Percentiles rank a stretch among this genome's conserved stretches.
Evolutionary conservation across 768 basidiomycete genomes (phyloP).

Genomic region (Auricularia auricula-judae): DNA sequence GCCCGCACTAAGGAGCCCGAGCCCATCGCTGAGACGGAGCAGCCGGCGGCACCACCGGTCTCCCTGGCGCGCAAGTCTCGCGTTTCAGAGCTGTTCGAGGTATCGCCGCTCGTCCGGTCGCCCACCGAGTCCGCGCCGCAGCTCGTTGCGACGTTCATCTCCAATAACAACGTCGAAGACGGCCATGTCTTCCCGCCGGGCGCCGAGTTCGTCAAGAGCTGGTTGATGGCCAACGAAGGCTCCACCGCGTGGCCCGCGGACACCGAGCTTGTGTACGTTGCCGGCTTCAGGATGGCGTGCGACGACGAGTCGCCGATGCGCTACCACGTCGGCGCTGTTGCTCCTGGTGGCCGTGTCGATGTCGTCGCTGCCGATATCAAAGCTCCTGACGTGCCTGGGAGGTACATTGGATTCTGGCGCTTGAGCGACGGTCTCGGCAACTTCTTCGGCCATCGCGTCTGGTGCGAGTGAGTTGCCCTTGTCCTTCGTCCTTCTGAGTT

Average conservation of each 20-base stretch:
- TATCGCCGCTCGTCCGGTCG: neutral
- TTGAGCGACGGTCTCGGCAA: conserved; percentile 46
- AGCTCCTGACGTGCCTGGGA: conserved; percentile 66
- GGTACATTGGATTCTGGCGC: conserved; percentile 71
- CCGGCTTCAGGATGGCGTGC: conserved; percentile 49
- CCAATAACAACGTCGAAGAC: conserved; percentile 60
- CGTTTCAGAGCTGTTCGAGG: neutral
- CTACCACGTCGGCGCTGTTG: conserved; percentile 45
- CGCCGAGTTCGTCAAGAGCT: conserved; percentile 77
- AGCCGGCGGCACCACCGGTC: neutral
- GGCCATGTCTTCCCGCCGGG: conserved; percentile 74
- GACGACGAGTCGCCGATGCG: conserved; percentile 18
- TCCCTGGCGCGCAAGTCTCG: neutral
- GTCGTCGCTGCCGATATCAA: conserved; percentile 68
- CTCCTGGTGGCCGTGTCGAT: conserved; percentile 47
- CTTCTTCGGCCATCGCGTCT: conserved; percentile 62
- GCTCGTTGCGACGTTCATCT: conserved; percentile 46
- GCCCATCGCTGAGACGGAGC: neutral
- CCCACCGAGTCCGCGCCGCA: neutral
- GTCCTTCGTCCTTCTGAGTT: neutral
- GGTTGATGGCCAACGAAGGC: conserved; percentile 65
- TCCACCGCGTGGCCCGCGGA: conserved; percentile 50
- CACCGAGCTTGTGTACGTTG: conserved; percentile 60
- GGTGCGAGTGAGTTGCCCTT: conserved; percentile 56
- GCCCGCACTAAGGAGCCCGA: neutral